phyloP scores from a whole-genome alignment of 1,284 basidiomycete species.

The Cutaneotrichosporon cavernicola region DNA sequence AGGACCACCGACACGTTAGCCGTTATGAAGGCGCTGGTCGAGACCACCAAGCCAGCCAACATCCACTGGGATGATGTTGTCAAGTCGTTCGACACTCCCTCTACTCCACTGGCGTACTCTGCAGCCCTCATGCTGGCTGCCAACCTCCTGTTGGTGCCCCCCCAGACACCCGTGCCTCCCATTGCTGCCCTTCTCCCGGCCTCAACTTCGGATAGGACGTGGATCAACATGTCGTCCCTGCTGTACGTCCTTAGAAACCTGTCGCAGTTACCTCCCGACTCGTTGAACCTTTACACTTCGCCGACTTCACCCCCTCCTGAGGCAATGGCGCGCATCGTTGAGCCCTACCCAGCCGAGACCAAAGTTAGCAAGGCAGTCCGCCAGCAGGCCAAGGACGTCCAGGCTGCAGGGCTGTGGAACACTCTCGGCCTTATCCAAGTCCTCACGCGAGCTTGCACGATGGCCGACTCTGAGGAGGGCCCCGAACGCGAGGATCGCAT shows the following conservation, averaged over 20 bases:
- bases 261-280: conserved; percentile 80
- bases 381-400: conserved; percentile 69
- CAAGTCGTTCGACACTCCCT: conserved; percentile 47
- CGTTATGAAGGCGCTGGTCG: conserved; percentile 65
- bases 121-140: conserved; percentile 50
- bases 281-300: conserved; percentile 84
- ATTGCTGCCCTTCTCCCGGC: conserved; percentile 52
- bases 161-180: conserved; percentile 51
- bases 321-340: conserved; percentile 73
- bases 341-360: conserved; percentile 65
- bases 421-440: conserved; percentile 87
- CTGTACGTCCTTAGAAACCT: conserved; percentile 83
- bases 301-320: conserved; percentile 77
- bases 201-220: conserved; percentile 58
- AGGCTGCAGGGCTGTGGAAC: conserved; percentile 85
- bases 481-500: conserved; percentile 64
- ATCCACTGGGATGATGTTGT: conserved; percentile 73
- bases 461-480: conserved; percentile 35
- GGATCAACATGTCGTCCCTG: conserved; percentile 83
- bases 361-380: conserved; percentile 52
- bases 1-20: conserved; percentile 46
- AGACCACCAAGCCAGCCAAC: conserved; percentile 62
- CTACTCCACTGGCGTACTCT: conserved; percentile 44
- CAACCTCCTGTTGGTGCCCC: conserved; percentile 52
- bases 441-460: conserved; percentile 58